Evolutionary conservation across 1,139 yeast genomes (phyloP).

Genomic region (Protomyces pachydermus): DNA sequence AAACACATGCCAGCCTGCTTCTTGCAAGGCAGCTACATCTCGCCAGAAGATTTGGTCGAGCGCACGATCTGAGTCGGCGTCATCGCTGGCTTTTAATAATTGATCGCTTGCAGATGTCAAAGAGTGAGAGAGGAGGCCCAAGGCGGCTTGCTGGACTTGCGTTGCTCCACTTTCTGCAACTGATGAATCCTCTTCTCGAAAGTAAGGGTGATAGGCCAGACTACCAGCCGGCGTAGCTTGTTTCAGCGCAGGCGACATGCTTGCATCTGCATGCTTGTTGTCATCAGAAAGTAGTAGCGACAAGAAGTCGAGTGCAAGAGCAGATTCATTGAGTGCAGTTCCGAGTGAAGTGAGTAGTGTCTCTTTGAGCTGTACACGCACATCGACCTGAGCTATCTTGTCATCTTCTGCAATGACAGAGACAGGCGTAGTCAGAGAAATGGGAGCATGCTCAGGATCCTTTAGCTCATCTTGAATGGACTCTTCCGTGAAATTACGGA

Average conservation of each 20-base stretch:
- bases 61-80: neutral
- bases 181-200: slow-evolving; percentile 50
- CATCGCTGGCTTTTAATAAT: neutral
- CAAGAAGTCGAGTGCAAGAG: slow-evolving; percentile 79
- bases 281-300: slow-evolving; percentile 75
- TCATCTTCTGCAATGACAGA: neutral
- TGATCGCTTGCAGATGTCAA: slow-evolving; percentile 52
- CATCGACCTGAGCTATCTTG: neutral
- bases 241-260: slow-evolving; percentile 82
- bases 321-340: slow-evolving; percentile 79
- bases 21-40: slow-evolving; percentile 1
- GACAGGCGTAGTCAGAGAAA: neutral
- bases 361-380: slow-evolving; percentile 29
- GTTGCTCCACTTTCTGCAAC: slow-evolving; percentile 38
- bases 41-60: slow-evolving; percentile 3
- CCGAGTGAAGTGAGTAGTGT: slow-evolving; percentile 52
- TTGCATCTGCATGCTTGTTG: slow-evolving; percentile 79
- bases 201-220: slow-evolving; percentile 37
- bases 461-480: slow-evolving; percentile 48
- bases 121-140: slow-evolving; percentile 84
- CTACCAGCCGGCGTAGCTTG: slow-evolving; percentile 78
- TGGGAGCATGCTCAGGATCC: neutral
- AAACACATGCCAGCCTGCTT: slow-evolving; percentile 8
- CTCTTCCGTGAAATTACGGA: slow-evolving; percentile 53
- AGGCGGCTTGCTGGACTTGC: slow-evolving; percentile 46